phyloP scores from a whole-genome alignment of 2,329 filamentous ascomycete genomes.

The Aspergillus tamarii region DNA sequence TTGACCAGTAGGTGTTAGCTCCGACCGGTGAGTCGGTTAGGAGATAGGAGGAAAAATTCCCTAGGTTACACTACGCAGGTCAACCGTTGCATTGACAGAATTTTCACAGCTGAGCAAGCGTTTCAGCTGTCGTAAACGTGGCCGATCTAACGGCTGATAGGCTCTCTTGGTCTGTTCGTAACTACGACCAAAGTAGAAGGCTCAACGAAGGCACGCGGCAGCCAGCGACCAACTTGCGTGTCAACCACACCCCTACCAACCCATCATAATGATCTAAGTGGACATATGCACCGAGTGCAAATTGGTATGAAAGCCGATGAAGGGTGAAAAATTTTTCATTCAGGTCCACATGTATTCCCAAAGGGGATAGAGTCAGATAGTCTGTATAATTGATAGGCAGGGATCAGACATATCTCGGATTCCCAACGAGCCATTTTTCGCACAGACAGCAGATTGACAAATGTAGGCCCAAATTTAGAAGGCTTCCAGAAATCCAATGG shows the following conservation, averaged over 20 bases:
- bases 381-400: background rate
- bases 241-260: background rate
- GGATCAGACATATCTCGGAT: constrained; percentile 2
- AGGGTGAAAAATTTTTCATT: background rate
- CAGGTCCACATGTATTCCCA: background rate
- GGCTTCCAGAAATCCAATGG: constrained; percentile 24
- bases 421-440: constrained; percentile 2
- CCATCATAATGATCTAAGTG: background rate
- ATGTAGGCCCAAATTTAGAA: constrained; percentile 23
- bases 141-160: background rate
- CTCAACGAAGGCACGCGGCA: constrained; percentile 4
- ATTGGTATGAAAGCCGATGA: background rate
- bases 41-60: background rate
- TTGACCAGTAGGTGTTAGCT: background rate
- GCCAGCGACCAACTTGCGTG: background rate
- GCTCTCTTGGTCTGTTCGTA: background rate
- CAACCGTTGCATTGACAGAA: constrained; percentile 5
- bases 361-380: constrained; percentile 3
- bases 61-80: background rate
- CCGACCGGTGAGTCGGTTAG: background rate
- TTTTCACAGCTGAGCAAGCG: constrained; percentile 3
- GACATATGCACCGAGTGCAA: constrained; percentile 1
- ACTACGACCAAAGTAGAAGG: background rate
- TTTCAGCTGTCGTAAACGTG: background rate
- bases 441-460: constrained; percentile 10